Base-by-base conservation (phyloP, 148 eudicot genomes). In the Gaultheria prostrata region DNA sequence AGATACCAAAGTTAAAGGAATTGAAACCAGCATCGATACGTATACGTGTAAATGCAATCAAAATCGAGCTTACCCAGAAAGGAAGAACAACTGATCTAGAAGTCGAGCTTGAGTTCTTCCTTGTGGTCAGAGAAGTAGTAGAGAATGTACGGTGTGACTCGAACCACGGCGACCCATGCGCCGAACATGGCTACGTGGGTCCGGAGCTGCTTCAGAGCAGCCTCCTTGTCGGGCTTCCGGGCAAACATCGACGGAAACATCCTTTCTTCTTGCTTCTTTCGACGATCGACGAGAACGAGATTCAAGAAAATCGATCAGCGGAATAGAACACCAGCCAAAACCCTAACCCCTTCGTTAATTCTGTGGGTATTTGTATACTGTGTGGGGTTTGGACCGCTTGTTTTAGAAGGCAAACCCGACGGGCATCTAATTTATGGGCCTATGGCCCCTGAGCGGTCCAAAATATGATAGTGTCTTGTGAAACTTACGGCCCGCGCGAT, bases 161-260 rank as follows among this genome's bases (percentile, higher is more conserved):
- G 98, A 87, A 94, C 85, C 9, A 84, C 91, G 12, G 83, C 89
- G 46, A 91, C 91, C 95, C 94, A 96, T 8, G 88, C 93, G 4
- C 95, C 98, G 84, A 96, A 92, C 88, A 91, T 72, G 4, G 90
- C 87, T 1, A 63, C 93, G 69, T 93, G 94, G 61, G 35, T 48
- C 8, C 87, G 84, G 17, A 93, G 93, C 90, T 93, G 89, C 92
- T 90, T 94, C 84, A 91, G 77, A 15, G 99, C 99, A 56, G 74
- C 90, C 79, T 90, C 91, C 65, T 93, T 93, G 90, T 93, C 93
- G 11, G 98, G 98, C 32, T 96, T 94, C 65, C 86, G 85, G 82
- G 87, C 84, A 39, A 94, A 92, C 97, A 94, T 88, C 30, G 93
- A 91, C 1, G 93, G 88, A 86, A 96, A 94, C 99, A 96, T 94